Evolutionary conservation across 768 basidiomycete species (phyloP).

Genomic region (Macrocybe gigantea): DNA sequence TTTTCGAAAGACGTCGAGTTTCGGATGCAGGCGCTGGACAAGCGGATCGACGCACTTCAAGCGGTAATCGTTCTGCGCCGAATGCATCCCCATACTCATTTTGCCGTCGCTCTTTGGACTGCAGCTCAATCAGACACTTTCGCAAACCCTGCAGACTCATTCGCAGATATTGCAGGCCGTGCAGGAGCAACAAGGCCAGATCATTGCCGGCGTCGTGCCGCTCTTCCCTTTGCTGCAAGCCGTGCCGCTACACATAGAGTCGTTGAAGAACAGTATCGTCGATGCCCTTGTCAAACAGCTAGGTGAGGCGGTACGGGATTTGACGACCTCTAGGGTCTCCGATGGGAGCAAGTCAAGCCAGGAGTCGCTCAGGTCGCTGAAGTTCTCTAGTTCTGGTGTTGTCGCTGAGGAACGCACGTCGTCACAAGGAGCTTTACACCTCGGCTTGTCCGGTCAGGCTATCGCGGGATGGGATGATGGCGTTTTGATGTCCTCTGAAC

Average conservation of each 20-base stretch:
- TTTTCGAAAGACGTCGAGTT: constrained; percentile 34
- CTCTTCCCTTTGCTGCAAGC: constrained; percentile 57
- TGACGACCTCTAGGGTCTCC: too few relatives aligned
- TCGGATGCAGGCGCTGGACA: constrained; percentile 42
- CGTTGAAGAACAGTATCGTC: constrained; percentile 25
- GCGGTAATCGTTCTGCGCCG: constrained; percentile 25
- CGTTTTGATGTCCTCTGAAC: too few relatives aligned
- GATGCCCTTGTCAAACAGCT: constrained; percentile 21
- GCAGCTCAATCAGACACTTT: constrained; percentile 43
- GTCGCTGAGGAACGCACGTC: too few relatives aligned
- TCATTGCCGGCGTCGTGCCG: constrained; percentile 50
- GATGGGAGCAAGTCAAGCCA: too few relatives aligned
- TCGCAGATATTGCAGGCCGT: constrained; percentile 51
- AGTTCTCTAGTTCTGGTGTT: too few relatives aligned
- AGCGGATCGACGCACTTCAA: constrained; percentile 53
- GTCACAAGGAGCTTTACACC: too few relatives aligned
- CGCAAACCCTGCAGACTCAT: constrained; percentile 45
- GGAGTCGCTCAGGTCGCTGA: too few relatives aligned
- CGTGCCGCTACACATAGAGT: constrained; percentile 51
- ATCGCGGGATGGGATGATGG: too few relatives aligned
- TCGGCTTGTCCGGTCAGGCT: too few relatives aligned
- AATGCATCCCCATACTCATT: not conserved
- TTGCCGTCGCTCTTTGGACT: not conserved
- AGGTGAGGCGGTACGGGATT: too few relatives aligned
- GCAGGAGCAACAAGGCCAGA: constrained; percentile 55